phyloP scores from a whole-genome alignment of 495 filamentous ascomycete genomes.

The Tetracladium marchalianum region DNA sequence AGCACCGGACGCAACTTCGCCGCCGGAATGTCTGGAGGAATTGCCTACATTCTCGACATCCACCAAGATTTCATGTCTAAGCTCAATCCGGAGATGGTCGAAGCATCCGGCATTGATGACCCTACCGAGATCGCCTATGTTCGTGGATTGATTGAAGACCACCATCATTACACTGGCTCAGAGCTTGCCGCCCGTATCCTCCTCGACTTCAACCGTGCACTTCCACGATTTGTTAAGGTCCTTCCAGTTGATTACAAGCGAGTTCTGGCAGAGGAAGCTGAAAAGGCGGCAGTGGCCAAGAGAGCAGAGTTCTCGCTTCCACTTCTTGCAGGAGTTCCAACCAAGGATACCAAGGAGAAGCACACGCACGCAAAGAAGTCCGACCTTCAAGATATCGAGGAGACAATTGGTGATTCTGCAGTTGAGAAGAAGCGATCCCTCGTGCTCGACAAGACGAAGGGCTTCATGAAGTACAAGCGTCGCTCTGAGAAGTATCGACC shows the following conservation, averaged over 20 bases:
- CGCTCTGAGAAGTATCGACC: constrained; percentile 92
- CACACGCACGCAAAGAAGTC: constrained; percentile 60
- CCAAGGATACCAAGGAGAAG: constrained; percentile 42
- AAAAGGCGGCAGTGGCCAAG: constrained; percentile 77
- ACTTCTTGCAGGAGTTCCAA: constrained; percentile 52
- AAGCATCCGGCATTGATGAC: constrained; percentile 79
- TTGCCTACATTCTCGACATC: constrained; percentile 93
- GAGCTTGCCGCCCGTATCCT: constrained; percentile 92
- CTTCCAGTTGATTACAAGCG: constrained; percentile 97
- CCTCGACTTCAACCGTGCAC: constrained; percentile 91
- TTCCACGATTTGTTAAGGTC: constrained; percentile 89
- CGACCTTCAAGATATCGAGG: constrained; percentile 89
- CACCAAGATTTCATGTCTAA: constrained; percentile 86
- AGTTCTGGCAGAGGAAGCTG: constrained; percentile 75
- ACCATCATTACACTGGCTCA: constrained; percentile 98
- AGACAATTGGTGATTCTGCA: constrained; percentile 79
- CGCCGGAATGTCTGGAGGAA: constrained; percentile 98
- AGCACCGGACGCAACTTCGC: constrained; percentile 98
- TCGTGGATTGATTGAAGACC: constrained; percentile 90
- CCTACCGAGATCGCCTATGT: constrained; percentile 89
- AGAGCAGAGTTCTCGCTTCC: constrained; percentile 72
- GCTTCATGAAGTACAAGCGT: constrained; percentile 98
- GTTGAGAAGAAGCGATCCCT: constrained; percentile 92
- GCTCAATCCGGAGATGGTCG: constrained; percentile 98
- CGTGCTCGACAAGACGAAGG: constrained; percentile 93